phyloP scores from a whole-genome alignment of 73 alveolate genomes.

The Paramecium sonneborni region DNA sequence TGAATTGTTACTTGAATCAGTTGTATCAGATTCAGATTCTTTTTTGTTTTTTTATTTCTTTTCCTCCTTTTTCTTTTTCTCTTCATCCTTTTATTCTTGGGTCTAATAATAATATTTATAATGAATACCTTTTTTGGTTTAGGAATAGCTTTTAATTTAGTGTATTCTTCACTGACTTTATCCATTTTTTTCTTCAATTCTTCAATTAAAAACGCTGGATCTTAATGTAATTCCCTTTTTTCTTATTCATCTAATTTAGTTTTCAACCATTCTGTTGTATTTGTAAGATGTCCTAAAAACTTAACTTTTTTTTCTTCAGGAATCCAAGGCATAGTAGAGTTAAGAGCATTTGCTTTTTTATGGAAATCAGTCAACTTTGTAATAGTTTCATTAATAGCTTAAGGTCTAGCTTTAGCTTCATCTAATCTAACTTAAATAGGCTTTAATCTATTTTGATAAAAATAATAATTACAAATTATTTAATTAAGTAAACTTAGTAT shows the following conservation, averaged over 20 bases:
- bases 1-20: neutral
- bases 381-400: conserved; percentile 57
- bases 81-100: conserved; percentile 58
- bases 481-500: neutral
- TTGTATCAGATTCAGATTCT: neutral
- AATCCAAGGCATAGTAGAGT: conserved; percentile 57
- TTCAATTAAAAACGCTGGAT: conserved; percentile 59
- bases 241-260: conserved; percentile 33
- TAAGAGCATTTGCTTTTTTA: conserved; percentile 31
- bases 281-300: conserved; percentile 14
- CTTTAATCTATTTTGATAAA: neutral
- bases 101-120: neutral
- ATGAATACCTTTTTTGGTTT: conserved; percentile 50
- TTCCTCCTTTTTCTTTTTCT: conserved; percentile 41
- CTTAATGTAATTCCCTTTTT: conserved; percentile 52
- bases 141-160: conserved; percentile 50
- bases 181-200: conserved; percentile 55
- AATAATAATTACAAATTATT: neutral
- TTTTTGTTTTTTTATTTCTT: conserved; percentile 52
- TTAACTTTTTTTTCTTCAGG: conserved; percentile 56
- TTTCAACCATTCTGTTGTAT: conserved; percentile 53
- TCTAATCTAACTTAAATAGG: conserved; percentile 58
- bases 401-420: conserved; percentile 61
- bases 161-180: conserved; percentile 46
- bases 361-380: conserved; percentile 47